A percentile compares a stretch with the other conserved stretches of the same genome.
These are phyloP conservation scores for Botryotinia globosa DNA, from an alignment of 2,329 filamentous ascomycete species.

Conservation along the genomic window DNA sequence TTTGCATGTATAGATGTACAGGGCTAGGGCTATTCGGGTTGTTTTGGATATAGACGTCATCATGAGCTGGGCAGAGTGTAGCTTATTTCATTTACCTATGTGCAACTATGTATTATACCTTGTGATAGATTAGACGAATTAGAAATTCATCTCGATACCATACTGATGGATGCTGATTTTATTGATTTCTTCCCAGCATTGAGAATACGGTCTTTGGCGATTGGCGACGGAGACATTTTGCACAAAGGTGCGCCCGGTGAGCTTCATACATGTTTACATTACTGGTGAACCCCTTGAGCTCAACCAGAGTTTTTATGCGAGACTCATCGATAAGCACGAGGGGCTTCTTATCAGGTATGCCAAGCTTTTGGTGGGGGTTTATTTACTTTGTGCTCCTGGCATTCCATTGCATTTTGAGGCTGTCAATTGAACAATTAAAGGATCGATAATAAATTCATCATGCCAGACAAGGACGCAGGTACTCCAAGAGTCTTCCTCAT, in stretches of 20 bases:
- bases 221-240: not conserved
- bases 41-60: not conserved
- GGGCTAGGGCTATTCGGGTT: not conserved
- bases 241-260: not conserved
- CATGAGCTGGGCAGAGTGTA: not conserved
- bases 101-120: not conserved
- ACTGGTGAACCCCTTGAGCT: not conserved
- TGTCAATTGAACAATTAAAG: not conserved
- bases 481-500: constrained; percentile 43
- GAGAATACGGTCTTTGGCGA: not conserved
- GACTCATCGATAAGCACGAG: constrained; percentile 3
- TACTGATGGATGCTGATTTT: not conserved
- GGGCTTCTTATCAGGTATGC: constrained; percentile 15
- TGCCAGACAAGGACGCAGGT: constrained; percentile 40
- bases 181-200: not conserved
- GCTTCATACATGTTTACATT: not conserved
- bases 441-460: constrained; percentile 24
- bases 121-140: not conserved
- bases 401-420: not conserved
- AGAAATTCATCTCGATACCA: not conserved
- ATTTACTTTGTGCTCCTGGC: not conserved
- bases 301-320: not conserved
- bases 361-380: constrained; percentile 6
- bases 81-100: not conserved
- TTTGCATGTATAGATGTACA: not conserved